Evolutionary conservation across 106 monocot species (phyloP).

Genomic region (Xerophyta viscosa): DNA sequence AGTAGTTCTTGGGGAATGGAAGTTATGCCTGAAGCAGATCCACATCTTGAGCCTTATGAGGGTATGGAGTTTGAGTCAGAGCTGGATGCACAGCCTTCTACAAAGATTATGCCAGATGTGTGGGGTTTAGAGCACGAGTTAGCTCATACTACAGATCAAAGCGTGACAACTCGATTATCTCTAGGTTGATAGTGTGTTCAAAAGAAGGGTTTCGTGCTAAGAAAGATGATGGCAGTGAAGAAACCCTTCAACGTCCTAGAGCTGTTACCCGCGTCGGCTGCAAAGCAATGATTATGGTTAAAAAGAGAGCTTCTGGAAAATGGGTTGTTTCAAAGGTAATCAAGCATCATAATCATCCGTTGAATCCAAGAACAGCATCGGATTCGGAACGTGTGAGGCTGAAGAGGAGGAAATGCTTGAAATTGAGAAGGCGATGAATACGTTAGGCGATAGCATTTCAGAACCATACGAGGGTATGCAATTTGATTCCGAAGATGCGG

Average conservation of each 20-base stretch:
- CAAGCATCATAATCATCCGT: conserved; percentile 44
- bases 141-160: conserved; percentile 65
- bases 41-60: conserved; percentile 26
- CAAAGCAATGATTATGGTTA: conserved; percentile 71
- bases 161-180: conserved; percentile 54
- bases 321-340: conserved; percentile 53
- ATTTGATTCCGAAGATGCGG: conserved; percentile 57
- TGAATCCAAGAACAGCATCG: conserved; percentile 23
- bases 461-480: conserved; percentile 58
- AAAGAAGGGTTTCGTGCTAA: conserved; percentile 67
- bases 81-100: conserved; percentile 42
- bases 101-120: conserved; percentile 40
- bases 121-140: conserved; percentile 53
- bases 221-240: conserved; percentile 34
- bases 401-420: conserved; percentile 34
- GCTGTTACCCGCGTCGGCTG: conserved; percentile 45
- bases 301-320: conserved; percentile 42
- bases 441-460: conserved; percentile 10
- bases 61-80: conserved; percentile 68
- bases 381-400: conserved; percentile 28
- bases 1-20: conserved; percentile 18
- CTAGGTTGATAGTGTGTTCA: conserved; percentile 58
- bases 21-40: conserved; percentile 30
- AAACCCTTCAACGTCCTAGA: conserved; percentile 33
- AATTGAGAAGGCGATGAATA: conserved; percentile 17